These are phyloP conservation scores for Fusarium siculi DNA, from an alignment of 2,329 filamentous ascomycete species.

Conservation along the genomic window DNA sequence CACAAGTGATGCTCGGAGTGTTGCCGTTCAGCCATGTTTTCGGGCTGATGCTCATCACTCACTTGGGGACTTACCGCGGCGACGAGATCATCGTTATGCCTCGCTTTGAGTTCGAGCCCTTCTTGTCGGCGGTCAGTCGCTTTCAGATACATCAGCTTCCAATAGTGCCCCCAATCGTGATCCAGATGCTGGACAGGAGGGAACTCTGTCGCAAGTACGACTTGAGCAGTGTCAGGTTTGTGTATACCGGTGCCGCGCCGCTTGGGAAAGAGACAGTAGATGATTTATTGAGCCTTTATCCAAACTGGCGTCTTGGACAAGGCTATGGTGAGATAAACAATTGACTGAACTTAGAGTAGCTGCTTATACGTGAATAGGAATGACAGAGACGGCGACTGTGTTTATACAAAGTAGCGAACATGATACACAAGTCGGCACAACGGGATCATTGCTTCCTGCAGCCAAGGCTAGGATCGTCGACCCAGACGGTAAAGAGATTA, in stretches of 20 bases:
- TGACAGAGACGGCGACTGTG: slow-evolving; percentile 4
- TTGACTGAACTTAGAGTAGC: too few species aligned
- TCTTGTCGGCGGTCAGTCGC: slow-evolving; percentile 52
- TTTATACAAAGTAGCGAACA: slow-evolving; percentile 54
- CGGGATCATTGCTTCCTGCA: slow-evolving; percentile 72
- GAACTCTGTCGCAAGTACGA: slow-evolving; percentile 3
- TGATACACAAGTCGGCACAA: slow-evolving; percentile 75
- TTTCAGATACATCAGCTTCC: slow-evolving; percentile 18
- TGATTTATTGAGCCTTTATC: slow-evolving; percentile 69
- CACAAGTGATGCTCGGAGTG: slow-evolving; percentile 68
- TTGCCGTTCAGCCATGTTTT: slow-evolving; percentile 87
- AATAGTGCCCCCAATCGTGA: slow-evolving; percentile 7
- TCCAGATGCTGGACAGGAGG: slow-evolving; percentile 4
- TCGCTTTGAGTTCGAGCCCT: slow-evolving; percentile 76
- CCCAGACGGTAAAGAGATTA: slow-evolving; percentile 73
- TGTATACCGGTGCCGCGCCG: slow-evolving; percentile 66
- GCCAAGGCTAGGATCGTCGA: slow-evolving; percentile 72
- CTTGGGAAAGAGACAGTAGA: slow-evolving; percentile 75
- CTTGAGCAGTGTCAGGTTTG: slow-evolving; percentile 12
- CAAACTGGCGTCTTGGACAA: slow-evolving; percentile 73
- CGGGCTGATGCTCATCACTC: slow-evolving; percentile 76
- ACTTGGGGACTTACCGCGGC: slow-evolving; percentile 73
- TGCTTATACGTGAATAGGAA: slow-evolving; percentile 64
- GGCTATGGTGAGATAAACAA: slow-evolving; percentile 68
- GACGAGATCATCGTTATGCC: slow-evolving; percentile 78